phyloP scores from a whole-genome alignment of 1,139 yeast genomes.

The Diutina mesorugosa region DNA sequence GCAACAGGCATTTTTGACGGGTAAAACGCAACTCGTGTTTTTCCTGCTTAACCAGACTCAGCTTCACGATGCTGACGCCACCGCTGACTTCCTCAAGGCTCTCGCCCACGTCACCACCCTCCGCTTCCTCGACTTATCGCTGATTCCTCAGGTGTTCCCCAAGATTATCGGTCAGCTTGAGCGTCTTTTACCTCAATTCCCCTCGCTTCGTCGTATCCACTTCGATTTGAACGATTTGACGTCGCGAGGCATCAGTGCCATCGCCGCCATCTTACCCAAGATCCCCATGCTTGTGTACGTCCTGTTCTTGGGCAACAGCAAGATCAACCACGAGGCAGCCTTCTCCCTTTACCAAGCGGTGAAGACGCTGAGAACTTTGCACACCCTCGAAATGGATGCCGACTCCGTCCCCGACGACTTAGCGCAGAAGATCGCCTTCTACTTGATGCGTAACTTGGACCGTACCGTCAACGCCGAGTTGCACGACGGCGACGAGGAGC shows the following conservation, averaged over 20 bases:
- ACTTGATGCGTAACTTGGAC: slow-evolving; percentile 78
- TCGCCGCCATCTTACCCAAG: slow-evolving; percentile 59
- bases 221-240: slow-evolving; percentile 62
- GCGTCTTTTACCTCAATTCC: slow-evolving; percentile 52
- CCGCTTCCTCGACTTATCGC: slow-evolving; percentile 66
- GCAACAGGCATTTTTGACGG: slow-evolving; percentile 21
- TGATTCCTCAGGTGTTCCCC: slow-evolving; percentile 65
- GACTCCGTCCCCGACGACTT: slow-evolving; percentile 57
- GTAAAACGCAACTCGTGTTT: slow-evolving; percentile 32
- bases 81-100: slow-evolving; percentile 36
- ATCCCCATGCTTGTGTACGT: slow-evolving; percentile 65
- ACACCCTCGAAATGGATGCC: slow-evolving; percentile 62
- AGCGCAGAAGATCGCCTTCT: slow-evolving; percentile 67
- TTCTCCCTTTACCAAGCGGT: slow-evolving; percentile 64
- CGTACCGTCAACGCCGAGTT: slow-evolving; percentile 32
- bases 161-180: slow-evolving; percentile 48
- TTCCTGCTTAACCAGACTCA: slow-evolving; percentile 64
- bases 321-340: slow-evolving; percentile 43
- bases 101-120: slow-evolving; percentile 42
- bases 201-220: slow-evolving; percentile 58
- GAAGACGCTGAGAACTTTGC: slow-evolving; percentile 47
- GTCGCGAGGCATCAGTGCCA: slow-evolving; percentile 48
- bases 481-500: slow-evolving; percentile 20
- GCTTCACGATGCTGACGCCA: slow-evolving; percentile 39
- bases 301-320: slow-evolving; percentile 54